Conservation (phyloP, 441 rosid species). For the Syzygium malaccense region DNA sequence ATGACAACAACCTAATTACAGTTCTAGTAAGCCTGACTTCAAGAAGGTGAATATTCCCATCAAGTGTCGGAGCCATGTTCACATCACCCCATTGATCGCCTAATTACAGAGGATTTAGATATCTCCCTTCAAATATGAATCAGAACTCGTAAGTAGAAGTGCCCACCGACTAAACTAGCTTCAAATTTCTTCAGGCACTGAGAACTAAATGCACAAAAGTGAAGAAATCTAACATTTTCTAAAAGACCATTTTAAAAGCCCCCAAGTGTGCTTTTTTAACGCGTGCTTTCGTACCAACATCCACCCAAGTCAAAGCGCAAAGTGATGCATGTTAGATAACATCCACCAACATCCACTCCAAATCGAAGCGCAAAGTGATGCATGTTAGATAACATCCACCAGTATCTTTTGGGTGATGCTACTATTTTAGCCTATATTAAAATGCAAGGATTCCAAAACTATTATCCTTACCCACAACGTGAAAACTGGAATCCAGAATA, state of each 20-base stretch:
- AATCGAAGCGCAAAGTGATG: not conserved
- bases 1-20: not conserved
- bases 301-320: not conserved
- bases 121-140: not conserved
- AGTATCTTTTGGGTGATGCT: not conserved
- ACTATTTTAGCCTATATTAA: not conserved
- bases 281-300: not conserved
- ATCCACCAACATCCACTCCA: not conserved
- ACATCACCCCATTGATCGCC: not conserved
- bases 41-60: not conserved
- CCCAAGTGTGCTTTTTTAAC: not conserved
- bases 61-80: not conserved
- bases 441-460: not conserved
- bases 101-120: not conserved
- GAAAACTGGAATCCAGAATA: not conserved
- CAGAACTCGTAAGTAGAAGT: not conserved
- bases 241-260: not conserved
- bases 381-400: not conserved
- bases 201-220: not conserved
- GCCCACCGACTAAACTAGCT: not conserved
- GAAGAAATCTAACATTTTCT: not conserved
- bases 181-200: not conserved
- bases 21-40: conserved; percentile 40
- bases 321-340: not conserved
- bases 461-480: not conserved